Evolutionary conservation across 805 yeast genomes (phyloP).

Genomic region (Ogataea kodamae): DNA sequence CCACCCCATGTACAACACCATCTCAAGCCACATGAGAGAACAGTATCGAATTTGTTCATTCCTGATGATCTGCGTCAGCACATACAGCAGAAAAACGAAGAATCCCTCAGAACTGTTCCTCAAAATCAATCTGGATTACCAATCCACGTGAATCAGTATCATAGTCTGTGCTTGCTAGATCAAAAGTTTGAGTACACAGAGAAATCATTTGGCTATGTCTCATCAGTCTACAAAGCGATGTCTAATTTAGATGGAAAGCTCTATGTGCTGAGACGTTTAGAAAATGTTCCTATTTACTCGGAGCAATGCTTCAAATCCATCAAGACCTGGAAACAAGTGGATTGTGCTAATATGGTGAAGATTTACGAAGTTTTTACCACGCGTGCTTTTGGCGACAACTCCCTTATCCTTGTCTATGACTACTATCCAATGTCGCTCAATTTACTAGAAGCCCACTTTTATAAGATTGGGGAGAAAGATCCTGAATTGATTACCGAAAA

Average conservation of each 20-base stretch:
- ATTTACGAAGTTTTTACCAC: conserved; percentile 83
- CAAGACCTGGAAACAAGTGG: conserved; percentile 62
- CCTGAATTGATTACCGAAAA: conserved; percentile 58
- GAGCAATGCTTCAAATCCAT: conserved; percentile 59
- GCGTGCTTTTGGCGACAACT: conserved; percentile 76
- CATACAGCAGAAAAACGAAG: conserved; percentile 72
- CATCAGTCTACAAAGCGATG: conserved; percentile 72
- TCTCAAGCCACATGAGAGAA: conserved; percentile 67
- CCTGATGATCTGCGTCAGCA: conserved; percentile 68
- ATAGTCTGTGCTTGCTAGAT: conserved; percentile 82
- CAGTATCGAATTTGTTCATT: conserved; percentile 65
- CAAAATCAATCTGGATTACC: conserved; percentile 55
- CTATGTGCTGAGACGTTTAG: conserved; percentile 73
- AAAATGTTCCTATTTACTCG: conserved; percentile 50
- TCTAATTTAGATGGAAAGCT: conserved; percentile 75
- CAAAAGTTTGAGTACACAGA: conserved; percentile 37
- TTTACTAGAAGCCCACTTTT: conserved; percentile 62
- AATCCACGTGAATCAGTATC: conserved; percentile 75
- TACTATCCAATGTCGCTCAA: conserved; percentile 77
- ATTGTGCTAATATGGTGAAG: conserved; percentile 57
- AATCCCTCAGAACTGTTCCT: conserved; percentile 62
- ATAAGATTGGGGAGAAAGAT: conserved; percentile 36
- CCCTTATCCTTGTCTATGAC: conserved; percentile 77
- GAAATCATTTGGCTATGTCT: conserved; percentile 49
- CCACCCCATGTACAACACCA: conserved; percentile 65